These are phyloP conservation scores for Citrus hindsii DNA, from an alignment of 345 rosid species.

Conservation along the genomic window DNA sequence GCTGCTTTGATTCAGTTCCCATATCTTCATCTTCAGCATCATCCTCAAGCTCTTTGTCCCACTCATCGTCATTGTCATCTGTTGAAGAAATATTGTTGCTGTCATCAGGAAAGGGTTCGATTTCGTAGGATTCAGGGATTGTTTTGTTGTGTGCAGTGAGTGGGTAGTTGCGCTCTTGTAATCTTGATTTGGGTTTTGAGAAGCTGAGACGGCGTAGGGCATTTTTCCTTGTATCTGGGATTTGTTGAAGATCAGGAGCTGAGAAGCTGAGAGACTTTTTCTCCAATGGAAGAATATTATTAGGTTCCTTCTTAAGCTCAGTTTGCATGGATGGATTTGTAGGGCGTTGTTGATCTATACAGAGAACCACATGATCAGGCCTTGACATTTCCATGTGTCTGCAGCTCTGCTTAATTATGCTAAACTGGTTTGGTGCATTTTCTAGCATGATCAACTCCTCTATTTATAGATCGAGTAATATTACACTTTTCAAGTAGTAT, in stretches of 20 bases:
- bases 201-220: constrained; percentile 31
- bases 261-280: neutral
- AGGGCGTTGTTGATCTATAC: constrained; percentile 19
- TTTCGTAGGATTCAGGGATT: constrained; percentile 6
- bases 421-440: neutral
- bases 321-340: neutral
- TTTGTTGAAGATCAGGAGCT: neutral
- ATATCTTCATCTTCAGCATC: neutral
- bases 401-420: neutral
- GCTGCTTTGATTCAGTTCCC: neutral
- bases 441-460: neutral
- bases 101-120: neutral
- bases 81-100: neutral
- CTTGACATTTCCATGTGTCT: neutral
- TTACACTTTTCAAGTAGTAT: too few relatives aligned
- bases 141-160: constrained; percentile 9
- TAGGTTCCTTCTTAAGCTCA: neutral
- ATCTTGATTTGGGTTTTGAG: constrained; percentile 50
- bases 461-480: neutral
- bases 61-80: constrained; percentile 20
- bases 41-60: constrained; percentile 13
- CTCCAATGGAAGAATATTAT: neutral
- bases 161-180: constrained; percentile 21
- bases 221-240: constrained; percentile 8
- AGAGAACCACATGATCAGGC: constrained; percentile 28